Evolutionary conservation across 75 land plant species (phyloP), one percentile per base, ranked within the genome.

Genomic region (Azolla pinnata): DNA sequence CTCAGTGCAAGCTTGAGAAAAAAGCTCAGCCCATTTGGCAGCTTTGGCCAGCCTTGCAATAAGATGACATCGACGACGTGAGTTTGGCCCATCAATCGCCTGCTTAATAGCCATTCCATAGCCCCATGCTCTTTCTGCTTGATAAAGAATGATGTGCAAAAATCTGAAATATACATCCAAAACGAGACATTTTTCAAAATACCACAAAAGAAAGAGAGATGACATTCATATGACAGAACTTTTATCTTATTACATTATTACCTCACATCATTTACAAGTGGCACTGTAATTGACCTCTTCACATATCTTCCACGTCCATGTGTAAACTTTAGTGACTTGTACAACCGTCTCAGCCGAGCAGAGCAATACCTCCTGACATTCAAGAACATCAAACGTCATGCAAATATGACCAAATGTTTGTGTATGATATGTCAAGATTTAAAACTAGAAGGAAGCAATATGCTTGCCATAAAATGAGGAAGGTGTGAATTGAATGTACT

Each of bases 41-140:
- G 99, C 99, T 72, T 95, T 95, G 33, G 81, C 72, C 59, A 90
- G 52, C 61, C 99, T 74, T 45, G 85, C 83, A 64, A 86, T 67
- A 56, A 89, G 72, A 61, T 95, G 83, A 54, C 63, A 79, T 16
- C 83, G 82, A 53, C 81, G 83, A 14, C 85, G 67, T 34, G 83
- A 64, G 78, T 67, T 86, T 53, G 83, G 75, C 32, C 86, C 88
- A 66, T 78, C 77, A 35, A 77, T 70, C 35, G 79, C 56, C 57
- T 81, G 81, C 52, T 81, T 89, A 58, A 90, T 79, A 65, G 91
- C 96, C 90, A 86, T 89, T 1, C 91, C 96, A 76, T 95, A 79
- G 63, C 91, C 83, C 99, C 99, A 95, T 5, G 96, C 99, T 68
- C 99, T 81, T 63, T 95, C 99, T n/a, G 91, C 88, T 65, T 68